Evolutionary conservation across 345 rosid genomes (phyloP).

Genomic region (Conringia planisiliqua): DNA sequence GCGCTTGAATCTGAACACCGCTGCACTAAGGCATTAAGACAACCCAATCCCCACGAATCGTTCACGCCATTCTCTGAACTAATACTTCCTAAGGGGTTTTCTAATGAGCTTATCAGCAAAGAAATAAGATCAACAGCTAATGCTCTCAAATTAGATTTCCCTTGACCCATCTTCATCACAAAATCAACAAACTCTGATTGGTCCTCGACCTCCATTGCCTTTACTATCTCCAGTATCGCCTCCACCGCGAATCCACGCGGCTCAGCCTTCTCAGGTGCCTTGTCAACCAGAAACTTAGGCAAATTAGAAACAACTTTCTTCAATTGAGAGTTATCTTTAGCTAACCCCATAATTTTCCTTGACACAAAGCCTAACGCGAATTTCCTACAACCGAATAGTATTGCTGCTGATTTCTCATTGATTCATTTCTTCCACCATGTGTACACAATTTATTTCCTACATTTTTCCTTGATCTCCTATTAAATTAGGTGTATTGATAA

Average conservation of each 20-base stretch:
- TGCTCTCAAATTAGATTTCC: conserved; percentile 64
- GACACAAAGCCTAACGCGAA: conserved; percentile 64
- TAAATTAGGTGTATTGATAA: too few species aligned
- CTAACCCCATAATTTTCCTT: conserved; percentile 36
- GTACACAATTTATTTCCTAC: too few species aligned
- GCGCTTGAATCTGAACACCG: conserved; percentile 65
- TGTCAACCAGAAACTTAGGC: conserved; percentile 60
- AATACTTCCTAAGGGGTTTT: conserved; percentile 43
- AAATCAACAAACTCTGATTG: conserved; percentile 54
- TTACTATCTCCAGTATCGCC: conserved; percentile 68
- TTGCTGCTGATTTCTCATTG: too few species aligned
- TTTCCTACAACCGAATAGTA: too few species aligned
- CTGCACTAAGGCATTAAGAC: conserved; percentile 61
- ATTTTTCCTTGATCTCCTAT: too few species aligned
- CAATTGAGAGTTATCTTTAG: conserved; percentile 40
- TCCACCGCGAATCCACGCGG: conserved; percentile 79
- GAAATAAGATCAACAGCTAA: conserved; percentile 81
- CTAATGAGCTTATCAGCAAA: conserved; percentile 46
- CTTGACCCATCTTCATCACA: conserved; percentile 65
- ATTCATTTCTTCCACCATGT: too few species aligned
- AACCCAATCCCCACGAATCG: conserved; percentile 55
- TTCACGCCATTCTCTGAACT: conserved; percentile 25
- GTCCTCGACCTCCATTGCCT: conserved; percentile 48
- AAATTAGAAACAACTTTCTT: conserved; percentile 58
- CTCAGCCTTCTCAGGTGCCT: conserved; percentile 93